Conservation (phyloP, 768 basidiomycete species). For the Boletus pseudopeckii region DNA sequence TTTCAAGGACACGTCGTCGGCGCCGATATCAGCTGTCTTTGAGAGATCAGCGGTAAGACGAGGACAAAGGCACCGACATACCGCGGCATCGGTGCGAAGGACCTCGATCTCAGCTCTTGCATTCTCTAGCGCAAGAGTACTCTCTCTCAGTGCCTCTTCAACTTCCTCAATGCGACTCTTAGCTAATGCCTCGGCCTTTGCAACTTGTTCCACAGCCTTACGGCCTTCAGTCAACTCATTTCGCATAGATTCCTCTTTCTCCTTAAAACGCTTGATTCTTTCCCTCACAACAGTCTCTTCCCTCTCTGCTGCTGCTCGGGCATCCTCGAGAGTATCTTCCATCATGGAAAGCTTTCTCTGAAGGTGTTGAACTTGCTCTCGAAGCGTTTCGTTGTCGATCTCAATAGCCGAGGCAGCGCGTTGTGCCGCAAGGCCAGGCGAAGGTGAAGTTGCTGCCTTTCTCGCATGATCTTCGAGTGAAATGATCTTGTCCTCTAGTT, state of each 20-base stretch:
- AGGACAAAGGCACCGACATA: slow-evolving; percentile 37
- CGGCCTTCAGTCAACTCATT: slow-evolving; percentile 67
- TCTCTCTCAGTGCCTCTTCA: slow-evolving; percentile 87
- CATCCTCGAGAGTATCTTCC: slow-evolving; percentile 86
- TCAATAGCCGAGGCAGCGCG: slow-evolving; percentile 68
- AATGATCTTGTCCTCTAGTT: slow-evolving; percentile 65
- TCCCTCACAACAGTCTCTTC: slow-evolving; percentile 67
- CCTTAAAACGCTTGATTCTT: slow-evolving; percentile 63
- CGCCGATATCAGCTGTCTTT: slow-evolving; percentile 48
- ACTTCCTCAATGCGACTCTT: slow-evolving; percentile 75
- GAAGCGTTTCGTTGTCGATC: slow-evolving; percentile 92
- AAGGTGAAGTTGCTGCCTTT: slow-evolving; percentile 28
- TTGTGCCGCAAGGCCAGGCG: slow-evolving; percentile 35
- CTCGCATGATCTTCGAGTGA: slow-evolving; percentile 52
- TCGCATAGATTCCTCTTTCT: slow-evolving; percentile 67
- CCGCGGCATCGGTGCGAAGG: slow-evolving; percentile 68
- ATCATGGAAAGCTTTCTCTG: slow-evolving; percentile 70
- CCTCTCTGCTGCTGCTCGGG: slow-evolving; percentile 61
- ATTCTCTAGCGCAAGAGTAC: slow-evolving; percentile 81
- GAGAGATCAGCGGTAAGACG: slow-evolving; percentile 9
- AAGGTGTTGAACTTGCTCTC: slow-evolving; percentile 86
- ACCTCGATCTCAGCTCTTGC: slow-evolving; percentile 87
- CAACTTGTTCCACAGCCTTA: slow-evolving; percentile 60
- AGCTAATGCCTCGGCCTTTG: slow-evolving; percentile 58
- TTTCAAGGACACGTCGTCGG: slow-evolving; percentile 44